These are phyloP conservation scores for Colletotrichum horii DNA, from an alignment of 2,329 filamentous ascomycete genomes.

Conservation along the genomic window DNA sequence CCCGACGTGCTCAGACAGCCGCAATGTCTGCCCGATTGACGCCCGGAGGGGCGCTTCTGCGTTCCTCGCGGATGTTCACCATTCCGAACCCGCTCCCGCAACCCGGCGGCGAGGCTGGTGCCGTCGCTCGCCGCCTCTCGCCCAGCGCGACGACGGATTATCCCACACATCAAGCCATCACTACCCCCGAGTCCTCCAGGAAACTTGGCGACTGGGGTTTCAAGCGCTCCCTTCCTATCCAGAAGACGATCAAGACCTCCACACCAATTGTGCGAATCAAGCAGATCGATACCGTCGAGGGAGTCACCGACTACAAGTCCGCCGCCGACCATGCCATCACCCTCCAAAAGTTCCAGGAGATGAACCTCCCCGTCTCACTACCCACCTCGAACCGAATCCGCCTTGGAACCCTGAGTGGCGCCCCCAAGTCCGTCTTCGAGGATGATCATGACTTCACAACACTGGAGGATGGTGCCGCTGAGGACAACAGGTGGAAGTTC, in stretches of 20 bases:
- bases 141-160: constrained; percentile 75
- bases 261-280: constrained; percentile 80
- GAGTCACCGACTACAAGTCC: constrained; percentile 87
- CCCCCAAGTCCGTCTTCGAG: constrained; percentile 63
- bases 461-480: constrained; percentile 24
- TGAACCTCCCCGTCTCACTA: constrained; percentile 73
- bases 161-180: constrained; percentile 85
- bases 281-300: constrained; percentile 83
- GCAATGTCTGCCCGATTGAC: constrained; percentile 43
- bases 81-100: constrained; percentile 77
- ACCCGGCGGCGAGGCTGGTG: constrained; percentile 57
- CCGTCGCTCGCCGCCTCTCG: constrained; percentile 57
- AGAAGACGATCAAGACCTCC: constrained; percentile 73
- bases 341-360: constrained; percentile 84
- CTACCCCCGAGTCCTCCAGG: constrained; percentile 75
- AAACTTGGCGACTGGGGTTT: constrained; percentile 89
- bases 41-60: constrained; percentile 73
- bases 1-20: constrained; percentile 22
- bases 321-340: constrained; percentile 83
- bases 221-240: constrained; percentile 81
- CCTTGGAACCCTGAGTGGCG: background rate
- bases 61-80: constrained; percentile 88
- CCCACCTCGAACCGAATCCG: constrained; percentile 33
- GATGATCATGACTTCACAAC: constrained; percentile 60
- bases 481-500: constrained; percentile 68